Percentiles rank a stretch among this genome's conserved stretches.
Evolutionary conservation across 2,329 filamentous ascomycete species (phyloP).

Genomic region (Hymenoscyphus linearis): DNA sequence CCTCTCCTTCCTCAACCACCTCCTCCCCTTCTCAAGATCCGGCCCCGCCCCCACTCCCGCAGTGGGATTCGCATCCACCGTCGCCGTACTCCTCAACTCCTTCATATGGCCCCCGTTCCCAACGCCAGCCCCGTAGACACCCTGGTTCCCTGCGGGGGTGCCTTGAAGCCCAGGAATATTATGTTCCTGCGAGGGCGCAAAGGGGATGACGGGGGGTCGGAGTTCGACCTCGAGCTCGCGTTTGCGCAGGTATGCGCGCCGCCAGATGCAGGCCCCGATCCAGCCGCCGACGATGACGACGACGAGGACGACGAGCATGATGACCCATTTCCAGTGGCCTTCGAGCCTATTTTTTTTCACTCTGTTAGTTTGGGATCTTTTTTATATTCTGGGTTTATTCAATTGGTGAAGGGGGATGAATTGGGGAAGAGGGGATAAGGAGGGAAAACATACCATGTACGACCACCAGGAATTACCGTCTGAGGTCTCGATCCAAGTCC

Average conservation of each 20-base stretch:
- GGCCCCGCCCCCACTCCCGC: too few relatives aligned
- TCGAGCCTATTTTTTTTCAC: slow-evolving; percentile 48
- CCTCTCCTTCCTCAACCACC: background rate
- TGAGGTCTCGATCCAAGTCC: background rate
- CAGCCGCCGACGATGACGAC: slow-evolving; percentile 64
- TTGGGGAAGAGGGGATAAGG: slow-evolving; percentile 9
- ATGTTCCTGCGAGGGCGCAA: slow-evolving; percentile 35
- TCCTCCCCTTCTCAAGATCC: background rate
- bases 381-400: background rate
- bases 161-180: slow-evolving; percentile 16
- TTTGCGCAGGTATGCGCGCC: slow-evolving; percentile 67
- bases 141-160: slow-evolving; percentile 4
- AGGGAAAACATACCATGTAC: slow-evolving; percentile 14
- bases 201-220: slow-evolving; percentile 32
- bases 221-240: slow-evolving; percentile 47
- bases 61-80: background rate
- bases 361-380: slow-evolving; percentile 6
- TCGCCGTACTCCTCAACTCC: slow-evolving; percentile 5
- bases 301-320: slow-evolving; percentile 72
- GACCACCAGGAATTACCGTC: background rate
- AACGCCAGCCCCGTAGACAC: slow-evolving; percentile 5
- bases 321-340: slow-evolving; percentile 72
- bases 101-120: background rate
- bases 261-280: slow-evolving; percentile 63
- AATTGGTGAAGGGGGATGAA: background rate